Evolutionary conservation across 768 basidiomycete genomes (phyloP), one percentile per base, ranked within the genome.

Genomic region (Leccinum broughii): DNA sequence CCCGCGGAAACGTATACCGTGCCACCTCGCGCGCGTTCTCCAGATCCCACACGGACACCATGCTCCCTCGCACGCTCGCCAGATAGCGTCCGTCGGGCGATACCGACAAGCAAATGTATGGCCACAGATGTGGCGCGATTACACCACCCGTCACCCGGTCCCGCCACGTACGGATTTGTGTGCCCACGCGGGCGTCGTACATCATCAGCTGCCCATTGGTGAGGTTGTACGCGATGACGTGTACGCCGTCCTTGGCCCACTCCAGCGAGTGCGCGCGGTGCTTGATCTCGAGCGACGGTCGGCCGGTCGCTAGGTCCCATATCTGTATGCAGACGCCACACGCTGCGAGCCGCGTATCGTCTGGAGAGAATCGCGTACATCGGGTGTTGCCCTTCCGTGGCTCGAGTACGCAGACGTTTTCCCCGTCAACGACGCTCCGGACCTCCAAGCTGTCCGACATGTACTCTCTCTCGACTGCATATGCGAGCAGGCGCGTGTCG

Each of bases 311-410:
- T 4, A 68, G 20, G 8, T 68, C 67, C 67, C 67, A 68, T 35
- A 68, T 64, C 24, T 68, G 67, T 37, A 68, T 68, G 60, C 67
- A 68, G 0, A 64, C 60, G 30, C 67, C 67, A 24, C 67, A 68
- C 1, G 68, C 67, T 3, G 67, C 67, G 39, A 68, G 62, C 50
- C 68, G 65, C 52, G 58, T 54, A 58, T 67, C 62, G 30, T 68
- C 65, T 15, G 67, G 67, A 28, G 67, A 68, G 60, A 68, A 68
- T 51, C 67, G 67, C 22, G 68, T 70, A 58, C 67, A 68, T 50
- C 67, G 57, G 28, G 62, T 67, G 11, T 68, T 68, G 3, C 67
- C 67, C 55, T 68, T 68, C 3, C 67, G 60, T 6, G 65, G 65
- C 9, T 67, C 67, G 48, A 68, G 68, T 11, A 70, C 62, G 14